phyloP scores from a whole-genome alignment of 2,329 filamentous ascomycete genomes.

The Penicillium hordei region DNA sequence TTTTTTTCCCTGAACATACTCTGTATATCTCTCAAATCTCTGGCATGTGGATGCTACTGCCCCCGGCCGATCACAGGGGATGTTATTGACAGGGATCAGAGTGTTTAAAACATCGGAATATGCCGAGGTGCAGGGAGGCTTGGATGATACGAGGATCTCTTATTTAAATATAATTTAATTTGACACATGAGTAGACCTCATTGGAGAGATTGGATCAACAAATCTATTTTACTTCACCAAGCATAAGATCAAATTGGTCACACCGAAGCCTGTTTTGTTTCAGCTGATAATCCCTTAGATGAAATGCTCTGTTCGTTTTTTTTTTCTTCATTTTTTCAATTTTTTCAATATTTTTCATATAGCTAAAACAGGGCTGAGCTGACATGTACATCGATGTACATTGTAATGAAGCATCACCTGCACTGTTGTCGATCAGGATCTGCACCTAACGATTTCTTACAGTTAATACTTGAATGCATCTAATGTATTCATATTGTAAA shows the following conservation, averaged over 20 bases:
- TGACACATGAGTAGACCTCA: neutral
- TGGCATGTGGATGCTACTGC: neutral
- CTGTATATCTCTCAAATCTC: neutral
- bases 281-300: neutral
- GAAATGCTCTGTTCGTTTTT: too few relatives aligned
- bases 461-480: neutral
- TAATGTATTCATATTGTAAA: neutral
- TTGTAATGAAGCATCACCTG: constrained; percentile 20
- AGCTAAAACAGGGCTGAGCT: constrained; percentile 19
- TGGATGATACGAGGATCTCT: constrained; percentile 6
- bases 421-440: constrained; percentile 22
- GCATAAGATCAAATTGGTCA: neutral
- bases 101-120: constrained; percentile 18
- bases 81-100: constrained; percentile 7
- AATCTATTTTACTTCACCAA: neutral
- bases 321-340: too few relatives aligned
- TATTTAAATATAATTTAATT: neutral
- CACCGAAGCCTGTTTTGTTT: neutral
- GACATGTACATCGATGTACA: constrained; percentile 10
- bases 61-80: constrained; percentile 6
- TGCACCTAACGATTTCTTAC: constrained; percentile 5
- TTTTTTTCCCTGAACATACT: too few relatives aligned
- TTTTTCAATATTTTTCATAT: too few relatives aligned
- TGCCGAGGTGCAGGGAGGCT: constrained; percentile 15
- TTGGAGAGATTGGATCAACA: neutral